Base-by-base conservation (phyloP, 2,329 filamentous ascomycete species). In the Cryphonectria radicalis region DNA sequence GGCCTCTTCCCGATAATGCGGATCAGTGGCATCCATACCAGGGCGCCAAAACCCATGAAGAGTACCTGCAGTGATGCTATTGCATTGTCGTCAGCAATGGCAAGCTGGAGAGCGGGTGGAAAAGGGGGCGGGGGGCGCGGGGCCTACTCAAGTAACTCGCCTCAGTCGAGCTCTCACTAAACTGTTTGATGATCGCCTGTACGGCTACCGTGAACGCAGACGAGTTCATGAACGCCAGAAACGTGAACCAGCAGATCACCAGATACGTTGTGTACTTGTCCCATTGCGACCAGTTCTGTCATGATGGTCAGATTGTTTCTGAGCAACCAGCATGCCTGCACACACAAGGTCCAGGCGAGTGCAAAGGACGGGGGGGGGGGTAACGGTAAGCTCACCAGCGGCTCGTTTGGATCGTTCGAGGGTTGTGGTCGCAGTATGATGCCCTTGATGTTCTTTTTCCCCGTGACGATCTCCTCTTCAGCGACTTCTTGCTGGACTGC, bases 1-100 rank as follows among this genome's bases (percentile, higher is more conserved):
- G 65, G 65, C 53, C 65, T 67, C 65, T 67, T 67, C 37, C 65
- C 65, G 40, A 67, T 67, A 37, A 67, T 67, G 19, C 65, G 65
- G 32, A 67, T 67, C 14, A 57, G 13, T 19, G 66, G 66, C 66
- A 62, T 67, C 66, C 66, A 67, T 32, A 67, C 25, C 25, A 67
- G 25, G 25, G 40, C 57, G 42, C 66, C 66, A 43, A 46, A 62
- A 8, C 66, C 66, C 66, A 60, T 60, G 1, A 60, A 60, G 37
- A 67, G 66, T 19, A 67, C 66, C 22, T 60, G 55, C 55, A 67
- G 25, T n/a, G 66, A 60, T 60, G 55, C 55, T 67, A 4, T 59
- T 35, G 25, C 14, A 25, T 17, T 7, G 7, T 6, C 14, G 40
- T 67, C 25, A 67, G 50, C 14, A 14, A 1, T 46, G 42, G 17